phyloP scores from a whole-genome alignment of 2,329 filamentous ascomycete species.

The Arachnopeziza araneosa region DNA sequence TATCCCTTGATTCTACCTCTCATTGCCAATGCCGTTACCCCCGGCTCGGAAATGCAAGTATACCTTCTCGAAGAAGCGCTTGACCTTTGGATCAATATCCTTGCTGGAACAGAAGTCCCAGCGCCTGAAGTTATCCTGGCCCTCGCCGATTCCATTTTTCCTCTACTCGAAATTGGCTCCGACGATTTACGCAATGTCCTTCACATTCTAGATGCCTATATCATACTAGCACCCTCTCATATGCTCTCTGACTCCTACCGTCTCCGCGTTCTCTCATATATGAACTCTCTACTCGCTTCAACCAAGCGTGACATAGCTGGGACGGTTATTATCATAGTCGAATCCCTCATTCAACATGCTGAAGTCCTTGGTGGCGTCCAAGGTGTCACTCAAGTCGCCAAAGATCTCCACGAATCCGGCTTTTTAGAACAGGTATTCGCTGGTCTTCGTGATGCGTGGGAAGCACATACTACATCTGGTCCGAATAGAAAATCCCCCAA shows the following conservation, averaged over 20 bases:
- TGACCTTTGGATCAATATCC: slow-evolving; percentile 78
- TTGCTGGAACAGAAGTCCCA: slow-evolving; percentile 59
- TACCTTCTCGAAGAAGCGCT: slow-evolving; percentile 89
- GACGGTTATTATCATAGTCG: slow-evolving; percentile 54
- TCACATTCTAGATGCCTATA: slow-evolving; percentile 63
- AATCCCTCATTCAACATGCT: slow-evolving; percentile 59
- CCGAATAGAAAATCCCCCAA: slow-evolving; percentile 65
- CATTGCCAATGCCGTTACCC: slow-evolving; percentile 72
- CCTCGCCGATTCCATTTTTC: slow-evolving; percentile 58
- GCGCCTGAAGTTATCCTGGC: slow-evolving; percentile 55
- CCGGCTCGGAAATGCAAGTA: slow-evolving; percentile 66
- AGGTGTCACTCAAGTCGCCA: slow-evolving; percentile 57
- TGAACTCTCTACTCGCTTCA: slow-evolving; percentile 45
- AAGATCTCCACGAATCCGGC: slow-evolving; percentile 58
- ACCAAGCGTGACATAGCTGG: slow-evolving; percentile 53
- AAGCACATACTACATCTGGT: slow-evolving; percentile 75
- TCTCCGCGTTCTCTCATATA: slow-evolving; percentile 43
- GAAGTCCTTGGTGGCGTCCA: slow-evolving; percentile 54
- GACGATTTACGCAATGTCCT: slow-evolving; percentile 58
- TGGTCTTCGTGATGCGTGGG: slow-evolving; percentile 61
- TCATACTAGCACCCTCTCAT: slow-evolving; percentile 62
- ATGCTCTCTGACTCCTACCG: slow-evolving; percentile 54
- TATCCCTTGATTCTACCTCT: slow-evolving; percentile 77
- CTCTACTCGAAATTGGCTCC: slow-evolving; percentile 60
- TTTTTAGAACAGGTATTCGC: slow-evolving; percentile 60